phyloP scores from a whole-genome alignment of 257 asterid genomes.

The Ajuga chamaepitys region DNA sequence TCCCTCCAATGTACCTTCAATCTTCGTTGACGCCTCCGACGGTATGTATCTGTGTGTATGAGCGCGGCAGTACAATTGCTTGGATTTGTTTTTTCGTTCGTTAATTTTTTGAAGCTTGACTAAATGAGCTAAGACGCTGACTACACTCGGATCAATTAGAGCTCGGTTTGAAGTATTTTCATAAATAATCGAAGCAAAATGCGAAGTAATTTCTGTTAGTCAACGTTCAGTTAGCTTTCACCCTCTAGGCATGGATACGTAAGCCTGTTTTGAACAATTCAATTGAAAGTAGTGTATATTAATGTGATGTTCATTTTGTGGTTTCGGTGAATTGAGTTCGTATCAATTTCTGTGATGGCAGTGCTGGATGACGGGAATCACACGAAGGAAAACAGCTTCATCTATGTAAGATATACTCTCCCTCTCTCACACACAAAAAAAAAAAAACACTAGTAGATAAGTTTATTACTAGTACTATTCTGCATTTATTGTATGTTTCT shows the following conservation, averaged over 20 bases:
- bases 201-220: background rate
- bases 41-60: conserved; percentile 29
- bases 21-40: conserved; percentile 89
- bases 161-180: conserved; percentile 6
- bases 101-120: background rate
- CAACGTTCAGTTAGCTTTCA: background rate
- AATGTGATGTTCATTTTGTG: conserved; percentile 8
- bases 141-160: conserved; percentile 2
- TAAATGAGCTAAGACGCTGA: conserved; percentile 3
- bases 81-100: conserved; percentile 5
- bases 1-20: conserved; percentile 87
- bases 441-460: too few species aligned
- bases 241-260: background rate
- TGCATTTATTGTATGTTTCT: background rate
- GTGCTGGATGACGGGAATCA: conserved; percentile 87
- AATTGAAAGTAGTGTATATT: background rate
- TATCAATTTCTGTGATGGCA: conserved; percentile 28
- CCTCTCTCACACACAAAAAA: too few species aligned
- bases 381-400: conserved; percentile 85
- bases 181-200: background rate
- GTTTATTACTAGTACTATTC: background rate
- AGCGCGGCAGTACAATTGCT: background rate
- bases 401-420: conserved; percentile 59
- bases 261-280: background rate
- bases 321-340: background rate